Evolutionary conservation across 129 eudicot species (phyloP).

Genomic region (Flaveria ramosissima): DNA sequence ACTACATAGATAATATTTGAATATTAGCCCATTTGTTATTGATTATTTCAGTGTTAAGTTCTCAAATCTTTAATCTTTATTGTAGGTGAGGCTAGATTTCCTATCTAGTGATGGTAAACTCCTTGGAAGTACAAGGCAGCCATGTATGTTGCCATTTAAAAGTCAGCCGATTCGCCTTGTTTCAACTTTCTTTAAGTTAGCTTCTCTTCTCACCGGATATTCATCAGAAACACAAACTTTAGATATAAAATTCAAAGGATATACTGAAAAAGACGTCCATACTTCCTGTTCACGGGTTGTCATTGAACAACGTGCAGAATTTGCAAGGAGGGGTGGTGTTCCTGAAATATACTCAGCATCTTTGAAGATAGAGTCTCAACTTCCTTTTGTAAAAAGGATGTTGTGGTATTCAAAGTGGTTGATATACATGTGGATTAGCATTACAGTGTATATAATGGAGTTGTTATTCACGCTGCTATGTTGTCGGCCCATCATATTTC

Average conservation of each 20-base stretch:
- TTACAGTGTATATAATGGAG: slow-evolving; percentile 59
- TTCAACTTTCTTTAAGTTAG: slow-evolving; percentile 62
- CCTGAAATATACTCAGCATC: slow-evolving; percentile 82
- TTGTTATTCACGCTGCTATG: slow-evolving; percentile 62
- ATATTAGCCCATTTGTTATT: neutral
- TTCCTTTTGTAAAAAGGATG: slow-evolving; percentile 67
- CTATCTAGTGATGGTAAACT: slow-evolving; percentile 55
- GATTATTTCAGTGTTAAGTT: neutral
- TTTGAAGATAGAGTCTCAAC: slow-evolving; percentile 64
- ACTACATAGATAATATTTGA: too few species aligned
- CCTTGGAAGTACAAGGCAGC: slow-evolving; percentile 64
- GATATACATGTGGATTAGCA: slow-evolving; percentile 65
- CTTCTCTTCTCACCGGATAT: slow-evolving; percentile 77
- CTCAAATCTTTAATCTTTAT: neutral
- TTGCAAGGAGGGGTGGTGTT: slow-evolving; percentile 62
- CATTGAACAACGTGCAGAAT: slow-evolving; percentile 84
- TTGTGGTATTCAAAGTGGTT: slow-evolving; percentile 82
- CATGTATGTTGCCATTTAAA: slow-evolving; percentile 72
- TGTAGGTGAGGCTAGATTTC: slow-evolving; percentile 78
- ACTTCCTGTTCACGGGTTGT: slow-evolving; percentile 64
- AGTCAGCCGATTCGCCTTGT: slow-evolving; percentile 69
- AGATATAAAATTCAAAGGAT: slow-evolving; percentile 55
- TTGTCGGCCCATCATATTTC: slow-evolving; percentile 63
- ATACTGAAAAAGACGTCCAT: slow-evolving; percentile 51
- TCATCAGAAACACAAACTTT: slow-evolving; percentile 79